Conservation (phyloP, 1,284 basidiomycete genomes). For the Vanrija pseudolonga region DNA sequence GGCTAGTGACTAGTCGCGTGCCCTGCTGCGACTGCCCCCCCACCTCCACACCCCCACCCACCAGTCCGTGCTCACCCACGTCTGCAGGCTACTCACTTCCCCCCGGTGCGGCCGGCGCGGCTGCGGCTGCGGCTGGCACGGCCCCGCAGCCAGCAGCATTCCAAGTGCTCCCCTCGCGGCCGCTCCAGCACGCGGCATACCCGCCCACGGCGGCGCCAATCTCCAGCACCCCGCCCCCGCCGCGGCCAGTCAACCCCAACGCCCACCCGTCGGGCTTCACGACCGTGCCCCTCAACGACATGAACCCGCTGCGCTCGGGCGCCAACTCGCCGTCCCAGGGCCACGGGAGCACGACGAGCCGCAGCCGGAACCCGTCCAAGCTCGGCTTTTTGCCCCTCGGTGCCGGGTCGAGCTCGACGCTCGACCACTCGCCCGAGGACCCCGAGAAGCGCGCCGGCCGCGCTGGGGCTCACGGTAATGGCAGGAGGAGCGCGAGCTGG, state of each 20-base stretch:
- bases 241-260: neutral
- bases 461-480: too few species aligned
- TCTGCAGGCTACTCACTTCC: slow-evolving; percentile 1
- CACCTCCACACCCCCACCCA: too few species aligned
- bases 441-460: too few species aligned
- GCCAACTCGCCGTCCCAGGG: slow-evolving; percentile 1
- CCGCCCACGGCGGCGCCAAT: neutral
- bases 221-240: neutral
- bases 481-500: too few species aligned
- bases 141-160: too few species aligned
- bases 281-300: slow-evolving; percentile 9
- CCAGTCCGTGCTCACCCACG: neutral
- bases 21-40: too few species aligned
- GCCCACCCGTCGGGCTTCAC: slow-evolving; percentile 7
- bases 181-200: neutral
- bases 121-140: too few species aligned
- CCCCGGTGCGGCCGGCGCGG: neutral
- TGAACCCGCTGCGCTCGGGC: neutral
- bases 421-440: too few species aligned
- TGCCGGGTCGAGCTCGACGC: neutral
- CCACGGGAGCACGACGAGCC: neutral
- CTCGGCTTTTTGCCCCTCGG: slow-evolving; percentile 9
- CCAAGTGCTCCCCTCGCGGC: neutral
- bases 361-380: slow-evolving; percentile 5
- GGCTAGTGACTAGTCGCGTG: too few species aligned